These are phyloP conservation scores for Purshia tridentata DNA, from an alignment of 306 rosid species.

Conservation along the genomic window DNA sequence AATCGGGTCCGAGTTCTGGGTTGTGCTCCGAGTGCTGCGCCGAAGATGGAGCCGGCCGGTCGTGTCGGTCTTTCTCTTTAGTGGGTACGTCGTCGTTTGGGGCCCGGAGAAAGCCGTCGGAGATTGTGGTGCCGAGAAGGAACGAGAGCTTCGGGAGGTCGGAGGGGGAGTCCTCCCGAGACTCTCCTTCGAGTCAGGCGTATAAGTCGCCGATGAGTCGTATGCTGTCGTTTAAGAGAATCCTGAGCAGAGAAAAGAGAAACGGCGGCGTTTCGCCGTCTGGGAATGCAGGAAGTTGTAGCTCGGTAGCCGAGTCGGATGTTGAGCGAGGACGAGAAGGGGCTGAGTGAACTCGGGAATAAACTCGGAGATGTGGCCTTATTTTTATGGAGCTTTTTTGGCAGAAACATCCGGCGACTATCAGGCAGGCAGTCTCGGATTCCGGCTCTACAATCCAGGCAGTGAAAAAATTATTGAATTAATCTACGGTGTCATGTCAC, in stretches of 20 bases:
- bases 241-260: slow-evolving; percentile 55
- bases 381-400: not conserved
- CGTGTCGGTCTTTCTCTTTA: slow-evolving; percentile 21
- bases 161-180: slow-evolving; percentile 31
- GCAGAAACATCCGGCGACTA: not conserved
- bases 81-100: slow-evolving; percentile 38
- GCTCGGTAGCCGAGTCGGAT: slow-evolving; percentile 42
- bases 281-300: slow-evolving; percentile 27
- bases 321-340: slow-evolving; percentile 42
- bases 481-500: too few species aligned
- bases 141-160: slow-evolving; percentile 30
- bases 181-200: slow-evolving; percentile 44
- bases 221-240: slow-evolving; percentile 61
- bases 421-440: not conserved
- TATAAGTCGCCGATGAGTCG: slow-evolving; percentile 62
- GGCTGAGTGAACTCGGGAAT: slow-evolving; percentile 32
- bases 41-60: too few species aligned
- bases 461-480: too few species aligned
- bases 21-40: slow-evolving; percentile 37
- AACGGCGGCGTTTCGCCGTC: slow-evolving; percentile 45
- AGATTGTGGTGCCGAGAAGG: slow-evolving; percentile 46
- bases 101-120: slow-evolving; percentile 41
- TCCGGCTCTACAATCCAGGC: not conserved
- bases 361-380: slow-evolving; percentile 21
- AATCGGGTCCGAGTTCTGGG: slow-evolving; percentile 40